Evolutionary conservation across 345 rosid genomes (phyloP), one percentile per base, ranked within the genome.

Genomic region (Luvunga scandens): DNA sequence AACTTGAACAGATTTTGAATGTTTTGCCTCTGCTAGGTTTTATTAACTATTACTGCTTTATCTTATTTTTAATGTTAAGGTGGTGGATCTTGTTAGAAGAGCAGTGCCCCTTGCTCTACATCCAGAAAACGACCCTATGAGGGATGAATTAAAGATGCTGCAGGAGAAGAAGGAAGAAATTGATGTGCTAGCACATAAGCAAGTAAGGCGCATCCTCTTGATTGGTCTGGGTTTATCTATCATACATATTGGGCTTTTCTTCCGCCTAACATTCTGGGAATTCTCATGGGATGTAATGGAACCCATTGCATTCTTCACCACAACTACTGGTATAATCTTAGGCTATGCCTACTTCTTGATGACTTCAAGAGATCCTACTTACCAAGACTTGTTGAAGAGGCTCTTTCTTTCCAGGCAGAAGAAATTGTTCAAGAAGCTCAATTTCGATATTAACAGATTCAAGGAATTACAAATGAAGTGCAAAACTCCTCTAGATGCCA

Each of bases 241-340:
- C 71, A 42, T 86, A 22, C 98, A 91, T 64, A 86, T 93, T 5
- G 83, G 88, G 7, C 85, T 94, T n/a, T 94, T 96, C 86, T 90
- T 96, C 73, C 84, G 99, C 71, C 83, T 96, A 56, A 96, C 99
- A 8, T 96, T 96, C 80, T 96, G 99, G 99, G 99, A 96, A 76
- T 92, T 95, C 72, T 95, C 98, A 10, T 95, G 98, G 98, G 98
- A 95, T 84, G 94, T 95, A 27, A 95, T 95, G 98, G 98, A 95
- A 83, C 98, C 98, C 9, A 88, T 95, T 30, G 91, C 95, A 0
- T 95, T 95, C 83, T 96, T 93, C 71, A 78, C 85, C 27, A 96
- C 99, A 4, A 67, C 97, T 25, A 84, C 92, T 1, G 90, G 97
- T 60, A 72, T 96, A 30, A 88, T 96, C 1, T 70, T 92, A 8